phyloP scores from a whole-genome alignment of 2,329 filamentous ascomycete species.

The Trichoderma arundinaceum region DNA sequence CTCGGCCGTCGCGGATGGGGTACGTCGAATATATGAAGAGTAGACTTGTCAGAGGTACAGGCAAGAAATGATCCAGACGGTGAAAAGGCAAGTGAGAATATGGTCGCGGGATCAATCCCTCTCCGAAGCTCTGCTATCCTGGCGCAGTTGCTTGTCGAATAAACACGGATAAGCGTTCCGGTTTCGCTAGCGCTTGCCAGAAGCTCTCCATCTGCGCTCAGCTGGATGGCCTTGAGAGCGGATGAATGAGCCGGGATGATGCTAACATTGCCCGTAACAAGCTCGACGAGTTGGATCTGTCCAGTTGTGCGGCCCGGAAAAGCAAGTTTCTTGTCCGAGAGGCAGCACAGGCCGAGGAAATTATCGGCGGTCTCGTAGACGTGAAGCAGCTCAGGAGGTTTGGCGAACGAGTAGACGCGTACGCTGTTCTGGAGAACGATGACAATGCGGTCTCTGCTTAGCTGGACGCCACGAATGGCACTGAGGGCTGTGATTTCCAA shows the following conservation, averaged over 20 bases:
- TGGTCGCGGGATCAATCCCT: slow-evolving; percentile 84
- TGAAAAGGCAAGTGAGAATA: slow-evolving; percentile 88
- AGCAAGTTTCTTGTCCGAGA: slow-evolving; percentile 74
- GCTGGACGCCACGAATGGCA: slow-evolving; percentile 77
- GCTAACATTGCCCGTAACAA: slow-evolving; percentile 80
- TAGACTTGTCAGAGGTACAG: slow-evolving; percentile 95
- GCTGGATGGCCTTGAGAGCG: slow-evolving; percentile 74
- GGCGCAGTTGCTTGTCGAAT: slow-evolving; percentile 78
- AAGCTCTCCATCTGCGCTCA: slow-evolving; percentile 80
- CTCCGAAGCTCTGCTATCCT: slow-evolving; percentile 84
- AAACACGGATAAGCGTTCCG: slow-evolving; percentile 88
- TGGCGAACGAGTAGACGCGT: slow-evolving; percentile 79
- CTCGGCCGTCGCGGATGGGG: slow-evolving; percentile 59
- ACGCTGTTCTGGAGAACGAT: slow-evolving; percentile 83
- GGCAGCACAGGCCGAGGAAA: slow-evolving; percentile 76
- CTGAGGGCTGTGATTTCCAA: slow-evolving; percentile 83
- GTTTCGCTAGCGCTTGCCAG: slow-evolving; percentile 90
- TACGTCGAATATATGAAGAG: slow-evolving; percentile 91
- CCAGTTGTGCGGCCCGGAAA: slow-evolving; percentile 88
- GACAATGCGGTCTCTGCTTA: slow-evolving; percentile 77
- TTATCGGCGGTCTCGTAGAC: slow-evolving; percentile 89
- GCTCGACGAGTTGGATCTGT: slow-evolving; percentile 86
- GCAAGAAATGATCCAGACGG: slow-evolving; percentile 80
- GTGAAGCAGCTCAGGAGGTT: slow-evolving; percentile 70
- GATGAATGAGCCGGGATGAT: slow-evolving; percentile 92